These are phyloP conservation scores for Hyphopichia khmerensis DNA, from an alignment of 1,139 yeast species.

Conservation along the genomic window DNA sequence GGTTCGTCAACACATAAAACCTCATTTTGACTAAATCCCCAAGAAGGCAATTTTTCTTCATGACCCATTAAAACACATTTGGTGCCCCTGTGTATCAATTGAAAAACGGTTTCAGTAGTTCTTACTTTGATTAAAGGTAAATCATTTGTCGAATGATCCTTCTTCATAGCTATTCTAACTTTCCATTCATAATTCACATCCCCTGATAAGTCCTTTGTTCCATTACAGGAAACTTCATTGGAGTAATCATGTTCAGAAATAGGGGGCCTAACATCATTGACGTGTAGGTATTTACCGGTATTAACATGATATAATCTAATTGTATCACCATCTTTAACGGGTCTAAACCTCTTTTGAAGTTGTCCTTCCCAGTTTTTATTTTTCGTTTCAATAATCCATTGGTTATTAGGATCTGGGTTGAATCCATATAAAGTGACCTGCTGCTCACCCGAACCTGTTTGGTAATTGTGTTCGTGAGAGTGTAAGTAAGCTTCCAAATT, in stretches of 20 bases:
- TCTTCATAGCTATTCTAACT: constrained; percentile 32
- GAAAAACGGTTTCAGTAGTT: constrained; percentile 57
- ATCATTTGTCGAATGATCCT: constrained; percentile 26
- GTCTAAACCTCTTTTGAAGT: constrained; percentile 27
- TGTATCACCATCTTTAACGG: constrained; percentile 48
- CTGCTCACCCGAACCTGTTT: constrained; percentile 58
- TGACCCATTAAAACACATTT: constrained; percentile 65
- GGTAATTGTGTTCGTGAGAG: constrained; percentile 57
- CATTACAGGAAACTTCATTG: constrained; percentile 67
- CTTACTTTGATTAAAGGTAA: constrained; percentile 42
- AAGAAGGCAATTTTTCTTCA: constrained; percentile 57
- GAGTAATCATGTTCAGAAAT: constrained; percentile 80
- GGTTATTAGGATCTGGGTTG: constrained; percentile 54
- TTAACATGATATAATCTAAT: constrained; percentile 61
- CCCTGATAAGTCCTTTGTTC: constrained; percentile 47
- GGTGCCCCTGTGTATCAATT: constrained; percentile 57
- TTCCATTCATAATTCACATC: constrained; percentile 55
- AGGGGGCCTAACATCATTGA: constrained; percentile 66
- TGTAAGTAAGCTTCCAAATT: constrained; percentile 65
- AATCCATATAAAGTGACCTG: constrained; percentile 64
- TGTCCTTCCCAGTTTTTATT: constrained; percentile 31
- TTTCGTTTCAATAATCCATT: constrained; percentile 62
- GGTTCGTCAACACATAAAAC: constrained; percentile 73
- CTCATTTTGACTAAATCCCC: constrained; percentile 75
- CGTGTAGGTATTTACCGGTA: constrained; percentile 61